phyloP scores from a whole-genome alignment of 495 filamentous ascomycete species.

The Pyrenula massariospora region DNA sequence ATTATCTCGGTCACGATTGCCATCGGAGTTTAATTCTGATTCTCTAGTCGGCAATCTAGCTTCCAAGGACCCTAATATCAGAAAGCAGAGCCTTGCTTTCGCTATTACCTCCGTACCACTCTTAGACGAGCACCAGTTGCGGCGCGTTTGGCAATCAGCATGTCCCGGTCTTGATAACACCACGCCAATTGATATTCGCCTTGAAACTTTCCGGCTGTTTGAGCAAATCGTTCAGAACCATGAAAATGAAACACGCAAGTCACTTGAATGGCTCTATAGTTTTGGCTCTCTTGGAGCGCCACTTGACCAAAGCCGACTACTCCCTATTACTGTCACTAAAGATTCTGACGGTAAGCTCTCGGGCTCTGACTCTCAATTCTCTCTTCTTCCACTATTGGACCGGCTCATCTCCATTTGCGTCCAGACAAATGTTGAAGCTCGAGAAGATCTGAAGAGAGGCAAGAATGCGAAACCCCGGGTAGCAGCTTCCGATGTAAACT shows the following conservation, averaged over 20 bases:
- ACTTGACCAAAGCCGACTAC: background rate
- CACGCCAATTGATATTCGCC: background rate
- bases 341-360: background rate
- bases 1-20: background rate
- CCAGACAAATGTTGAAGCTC: background rate
- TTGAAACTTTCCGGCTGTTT: background rate
- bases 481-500: background rate
- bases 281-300: background rate
- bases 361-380: background rate
- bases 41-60: background rate
- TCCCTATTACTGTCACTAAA: background rate
- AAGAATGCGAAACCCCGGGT: background rate
- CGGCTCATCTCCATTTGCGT: background rate
- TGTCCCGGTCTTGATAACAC: background rate
- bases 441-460: background rate
- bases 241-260: background rate
- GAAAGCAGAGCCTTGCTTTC: background rate
- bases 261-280: background rate
- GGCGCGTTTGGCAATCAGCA: background rate
- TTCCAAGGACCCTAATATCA: background rate
- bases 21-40: background rate
- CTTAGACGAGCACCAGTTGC: background rate
- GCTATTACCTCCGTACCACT: background rate
- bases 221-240: background rate
- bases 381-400: background rate